Base-by-base conservation (phyloP, 73 alveolate genomes). In the Paramecium sonneborni region DNA sequence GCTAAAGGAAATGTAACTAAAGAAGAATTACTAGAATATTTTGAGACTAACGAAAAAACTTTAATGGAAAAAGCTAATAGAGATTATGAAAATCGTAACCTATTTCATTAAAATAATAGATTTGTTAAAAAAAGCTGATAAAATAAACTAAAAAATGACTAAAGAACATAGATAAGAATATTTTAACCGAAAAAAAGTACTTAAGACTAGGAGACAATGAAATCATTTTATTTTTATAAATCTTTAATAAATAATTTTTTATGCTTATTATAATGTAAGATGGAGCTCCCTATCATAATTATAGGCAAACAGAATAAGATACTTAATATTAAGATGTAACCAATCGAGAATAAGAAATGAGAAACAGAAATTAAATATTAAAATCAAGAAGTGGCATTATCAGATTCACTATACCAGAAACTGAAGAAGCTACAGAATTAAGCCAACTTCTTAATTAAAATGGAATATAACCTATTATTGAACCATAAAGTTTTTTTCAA, bases 181-280 rank as follows among this genome's bases (percentile, higher is more conserved):
- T 74, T 74, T 5, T 34, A 43, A 74, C 21, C 1, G 46, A 34
- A 74, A 74, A 34, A 74, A 74, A 43, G 46, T 30, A 74, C 20
- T 74, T 14, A 74, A 74, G 24, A 32, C 87, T n/a, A 74, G 87
- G 20, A 74, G 87, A 74, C n/a, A 74, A 15, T 74, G 87, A 74
- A 52, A 15, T 52, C 62, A 52, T 52, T 18, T 52, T 52, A 52
- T 52, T 18, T 52, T 52, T 52, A n/a, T 52, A 18, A 52, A 52
- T 52, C 34, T 52, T 52, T n/a, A 52, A 52, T 52, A 21, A 1
- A 7, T 15, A 52, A 52, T 15, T 48, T 52, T 52, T 52, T 52
- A 52, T 2, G 23, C 15, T 3, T 4, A 52, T 15, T 11, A 18
- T 0, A 15, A 52, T n/a, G 6, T 52, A 52, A 52, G 68, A 52